phyloP scores from a whole-genome alignment of 1,139 yeast genomes.

The Geotrichum citri-aurantii region DNA sequence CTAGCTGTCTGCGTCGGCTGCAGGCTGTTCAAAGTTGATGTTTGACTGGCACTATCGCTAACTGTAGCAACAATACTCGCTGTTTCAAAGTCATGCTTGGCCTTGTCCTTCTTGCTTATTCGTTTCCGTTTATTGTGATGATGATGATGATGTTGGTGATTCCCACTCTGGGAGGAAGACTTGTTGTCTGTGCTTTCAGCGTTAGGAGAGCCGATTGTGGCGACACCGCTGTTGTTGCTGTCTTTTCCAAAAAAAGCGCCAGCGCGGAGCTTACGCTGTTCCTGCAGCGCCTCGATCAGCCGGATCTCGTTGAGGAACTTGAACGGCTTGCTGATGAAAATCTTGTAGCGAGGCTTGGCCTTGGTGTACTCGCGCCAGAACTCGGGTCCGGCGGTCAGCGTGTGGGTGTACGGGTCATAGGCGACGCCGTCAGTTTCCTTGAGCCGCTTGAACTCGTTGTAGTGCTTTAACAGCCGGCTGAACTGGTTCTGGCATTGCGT shows the following conservation, averaged over 20 bases:
- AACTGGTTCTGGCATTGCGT: neutral
- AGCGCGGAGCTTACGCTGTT: neutral
- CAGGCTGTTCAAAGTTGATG: neutral
- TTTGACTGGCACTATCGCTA: neutral
- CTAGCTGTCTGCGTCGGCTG: neutral
- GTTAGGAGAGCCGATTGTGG: neutral
- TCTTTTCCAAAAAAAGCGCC: neutral
- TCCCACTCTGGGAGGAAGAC: neutral
- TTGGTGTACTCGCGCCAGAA: neutral
- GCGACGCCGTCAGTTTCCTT: neutral
- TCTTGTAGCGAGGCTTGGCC: neutral
- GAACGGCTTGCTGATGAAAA: neutral
- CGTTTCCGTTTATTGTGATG: neutral
- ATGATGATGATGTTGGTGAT: too few relatives aligned
- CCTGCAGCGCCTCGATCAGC: neutral
- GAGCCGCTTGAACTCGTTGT: neutral
- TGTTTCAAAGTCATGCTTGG: neutral
- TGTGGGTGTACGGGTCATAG: neutral
- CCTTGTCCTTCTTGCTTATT: neutral
- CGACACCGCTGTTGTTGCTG: neutral
- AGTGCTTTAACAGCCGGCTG: neutral
- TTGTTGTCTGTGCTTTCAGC: neutral
- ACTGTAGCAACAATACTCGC: neutral
- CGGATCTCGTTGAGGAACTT: neutral
- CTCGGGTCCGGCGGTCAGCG: neutral